These are phyloP conservation scores for Santalum album DNA, from an alignment of 164 flowering plant species.

Conservation along the genomic window DNA sequence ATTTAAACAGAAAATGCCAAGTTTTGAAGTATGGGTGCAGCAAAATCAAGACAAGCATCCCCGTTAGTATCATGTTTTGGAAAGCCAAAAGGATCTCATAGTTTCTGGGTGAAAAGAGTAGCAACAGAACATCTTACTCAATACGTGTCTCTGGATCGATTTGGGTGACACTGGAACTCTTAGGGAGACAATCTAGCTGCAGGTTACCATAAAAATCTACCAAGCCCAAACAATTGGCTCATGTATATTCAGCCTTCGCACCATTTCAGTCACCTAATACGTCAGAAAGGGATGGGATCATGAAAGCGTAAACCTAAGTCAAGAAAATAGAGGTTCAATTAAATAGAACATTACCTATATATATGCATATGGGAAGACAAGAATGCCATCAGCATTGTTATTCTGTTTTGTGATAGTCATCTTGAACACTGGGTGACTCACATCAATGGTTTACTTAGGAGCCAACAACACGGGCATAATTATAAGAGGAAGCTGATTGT, in stretches of 20 bases:
- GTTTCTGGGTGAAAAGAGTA: neutral
- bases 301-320: too few species aligned
- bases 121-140: slow-evolving; percentile 45
- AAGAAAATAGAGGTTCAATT: neutral
- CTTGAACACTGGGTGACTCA: slow-evolving; percentile 75
- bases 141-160: slow-evolving; percentile 95
- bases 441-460: slow-evolving; percentile 56
- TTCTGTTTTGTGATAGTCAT: slow-evolving; percentile 71
- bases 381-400: slow-evolving; percentile 64
- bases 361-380: slow-evolving; percentile 74
- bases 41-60: too few species aligned
- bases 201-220: slow-evolving; percentile 67
- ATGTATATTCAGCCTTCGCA: slow-evolving; percentile 81
- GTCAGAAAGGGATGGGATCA: slow-evolving; percentile 8
- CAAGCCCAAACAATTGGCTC: slow-evolving; percentile 91
- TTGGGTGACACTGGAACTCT: slow-evolving; percentile 50
- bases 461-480: slow-evolving; percentile 85
- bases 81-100: too few species aligned
- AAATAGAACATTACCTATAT: slow-evolving; percentile 54
- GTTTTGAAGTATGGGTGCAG: too few species aligned
- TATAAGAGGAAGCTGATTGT: slow-evolving; percentile 88
- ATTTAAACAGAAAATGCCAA: too few species aligned
- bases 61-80: too few species aligned
- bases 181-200: slow-evolving; percentile 65
- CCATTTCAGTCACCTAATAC: slow-evolving; percentile 69